Percentiles rank a stretch among this genome's conserved stretches.
phyloP scores from a whole-genome alignment of 768 basidiomycete species.

The Crucibulum laeve region DNA sequence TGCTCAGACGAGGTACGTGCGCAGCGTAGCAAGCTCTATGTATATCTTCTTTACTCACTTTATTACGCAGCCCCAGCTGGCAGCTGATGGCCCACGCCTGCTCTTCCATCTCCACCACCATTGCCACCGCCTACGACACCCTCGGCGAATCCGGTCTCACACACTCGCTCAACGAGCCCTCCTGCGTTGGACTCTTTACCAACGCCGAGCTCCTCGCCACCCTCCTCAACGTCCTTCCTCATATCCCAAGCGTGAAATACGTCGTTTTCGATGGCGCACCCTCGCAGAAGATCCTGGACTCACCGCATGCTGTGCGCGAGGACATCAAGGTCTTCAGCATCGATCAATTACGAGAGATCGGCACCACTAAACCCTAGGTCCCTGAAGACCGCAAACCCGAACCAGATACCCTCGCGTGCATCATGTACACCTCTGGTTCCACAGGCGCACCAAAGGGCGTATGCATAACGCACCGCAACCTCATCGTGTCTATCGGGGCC shows the following conservation, averaged over 20 bases:
- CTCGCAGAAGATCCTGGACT: conserved; percentile 38
- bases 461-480: conserved; percentile 73
- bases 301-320: conserved; percentile 42
- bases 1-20: conserved; percentile 84
- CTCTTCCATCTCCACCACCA: no score
- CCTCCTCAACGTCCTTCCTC: no score
- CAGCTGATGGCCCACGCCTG: conserved; percentile 75
- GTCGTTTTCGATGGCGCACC: conserved; percentile 77
- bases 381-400: conserved; percentile 34
- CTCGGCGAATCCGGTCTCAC: conserved; percentile 69
- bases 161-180: conserved; percentile 75
- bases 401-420: conserved; percentile 29
- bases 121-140: no score
- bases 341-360: conserved; percentile 60
- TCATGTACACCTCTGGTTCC: conserved; percentile 65
- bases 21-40: conserved; percentile 41
- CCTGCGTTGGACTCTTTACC: conserved; percentile 75
- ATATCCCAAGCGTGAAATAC: conserved; percentile 62
- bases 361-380: conserved; percentile 31
- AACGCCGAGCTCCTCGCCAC: conserved; percentile 85
- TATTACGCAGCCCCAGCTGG: conserved; percentile 58
- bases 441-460: conserved; percentile 90
- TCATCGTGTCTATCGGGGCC: conserved; percentile 72
- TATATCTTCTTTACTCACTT: background rate
- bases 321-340: conserved; percentile 51